Evolutionary conservation across 129 eudicot species (phyloP).

Genomic region (Logfia minima): DNA sequence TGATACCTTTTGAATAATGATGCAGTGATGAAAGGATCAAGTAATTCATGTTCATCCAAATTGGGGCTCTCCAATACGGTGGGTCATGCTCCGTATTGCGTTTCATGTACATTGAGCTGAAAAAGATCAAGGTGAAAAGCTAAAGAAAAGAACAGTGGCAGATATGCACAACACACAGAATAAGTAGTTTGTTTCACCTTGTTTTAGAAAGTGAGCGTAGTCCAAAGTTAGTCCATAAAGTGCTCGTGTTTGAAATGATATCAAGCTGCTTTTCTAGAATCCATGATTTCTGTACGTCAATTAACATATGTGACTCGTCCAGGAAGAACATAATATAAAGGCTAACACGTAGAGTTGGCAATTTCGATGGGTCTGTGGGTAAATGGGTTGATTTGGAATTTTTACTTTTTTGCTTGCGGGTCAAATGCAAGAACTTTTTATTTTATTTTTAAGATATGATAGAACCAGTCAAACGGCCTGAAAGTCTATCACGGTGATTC

Average conservation of each 20-base stretch:
- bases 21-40: conserved; percentile 82
- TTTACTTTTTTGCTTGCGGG: too few species aligned
- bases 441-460: too few species aligned
- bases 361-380: background rate
- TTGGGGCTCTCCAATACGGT: conserved; percentile 96
- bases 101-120: conserved; percentile 87
- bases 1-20: conserved; percentile 74
- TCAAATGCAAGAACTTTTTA: too few species aligned
- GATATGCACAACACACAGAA: background rate
- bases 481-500: too few species aligned
- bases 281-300: conserved; percentile 57
- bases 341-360: background rate
- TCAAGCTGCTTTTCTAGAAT: conserved; percentile 85
- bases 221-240: conserved; percentile 80
- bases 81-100: conserved; percentile 95
- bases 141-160: background rate
- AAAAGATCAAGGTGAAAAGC: conserved; percentile 9
- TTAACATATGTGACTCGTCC: background rate
- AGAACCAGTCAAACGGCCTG: too few species aligned
- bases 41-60: conserved; percentile 98
- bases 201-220: conserved; percentile 82
- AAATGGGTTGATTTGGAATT: background rate
- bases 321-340: background rate
- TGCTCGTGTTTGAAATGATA: conserved; percentile 72
- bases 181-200: conserved; percentile 47